Evolutionary conservation across 2,329 filamentous ascomycete genomes (phyloP).

Genomic region (Fusarium sterilihyphosum): DNA sequence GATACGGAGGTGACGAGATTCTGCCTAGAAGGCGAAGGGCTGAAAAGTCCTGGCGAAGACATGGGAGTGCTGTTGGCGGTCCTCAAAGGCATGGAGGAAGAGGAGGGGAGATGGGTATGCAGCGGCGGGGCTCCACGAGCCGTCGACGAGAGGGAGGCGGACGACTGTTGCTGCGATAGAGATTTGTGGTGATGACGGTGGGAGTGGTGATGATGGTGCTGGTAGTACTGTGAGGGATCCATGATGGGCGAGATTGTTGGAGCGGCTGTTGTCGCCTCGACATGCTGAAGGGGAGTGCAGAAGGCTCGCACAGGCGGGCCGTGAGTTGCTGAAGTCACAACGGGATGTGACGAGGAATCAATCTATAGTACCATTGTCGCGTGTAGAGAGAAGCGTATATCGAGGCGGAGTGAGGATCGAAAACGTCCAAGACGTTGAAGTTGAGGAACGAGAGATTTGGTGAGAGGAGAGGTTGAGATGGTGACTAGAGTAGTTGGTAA

Average conservation of each 20-base stretch:
- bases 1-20: conserved; percentile 57
- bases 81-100: conserved; percentile 55
- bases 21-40: conserved; percentile 57
- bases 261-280: conserved; percentile 40
- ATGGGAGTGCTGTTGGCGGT: conserved; percentile 66
- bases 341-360: conserved; percentile 32
- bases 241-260: conserved; percentile 39
- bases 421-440: conserved; percentile 3
- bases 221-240: conserved; percentile 43
- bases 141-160: conserved; percentile 42
- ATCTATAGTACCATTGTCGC: conserved; percentile 44
- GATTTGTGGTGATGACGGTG: conserved; percentile 43
- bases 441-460: conserved; percentile 26
- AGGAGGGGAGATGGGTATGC: conserved; percentile 48
- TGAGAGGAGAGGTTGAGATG: conserved; percentile 35
- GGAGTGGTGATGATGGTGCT: conserved; percentile 35
- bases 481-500: conserved; percentile 26
- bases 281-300: conserved; percentile 37
- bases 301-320: conserved; percentile 42
- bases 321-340: conserved; percentile 35
- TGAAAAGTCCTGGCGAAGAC: conserved; percentile 71
- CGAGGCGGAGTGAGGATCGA: background rate
- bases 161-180: conserved; percentile 45
- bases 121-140: conserved; percentile 40
- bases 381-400: conserved; percentile 6